Base-by-base conservation (phyloP, 257 asterid genomes). In the Lycium barbarum region DNA sequence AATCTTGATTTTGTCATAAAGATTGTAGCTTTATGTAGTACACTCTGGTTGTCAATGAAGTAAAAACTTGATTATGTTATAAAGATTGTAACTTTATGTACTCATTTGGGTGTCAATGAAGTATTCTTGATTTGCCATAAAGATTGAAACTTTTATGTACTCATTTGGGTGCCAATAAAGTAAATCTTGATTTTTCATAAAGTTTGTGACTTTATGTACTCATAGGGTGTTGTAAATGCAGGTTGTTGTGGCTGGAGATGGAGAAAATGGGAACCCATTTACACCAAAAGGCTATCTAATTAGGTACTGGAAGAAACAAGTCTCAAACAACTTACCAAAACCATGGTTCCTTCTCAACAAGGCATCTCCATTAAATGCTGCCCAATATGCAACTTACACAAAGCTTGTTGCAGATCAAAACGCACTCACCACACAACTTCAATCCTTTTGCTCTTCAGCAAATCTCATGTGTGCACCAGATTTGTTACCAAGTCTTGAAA, bases 301-400 rank as follows among this genome's bases (percentile, higher is more conserved):
- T 38, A 95, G 97, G 9, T 93, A 93, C 89, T 92, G 95, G 97
- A 90, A 81, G 81, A 88, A 88, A 67, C 93, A 89, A 88, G 88
- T 93, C 88, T 87, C 96, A 5, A 91, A 89, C 84, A 91, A 88
- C n/a, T 90, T 89, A 51, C 90, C 93, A 36, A 87, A 86, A 86
- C 94, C 97, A 79, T 85, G 73, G 70, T 91, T 93, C 63, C 70
- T 93, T 83, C 88, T 93, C 6, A 72, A 86, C 84, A 92, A 90
- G 62, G 95, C 97, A 6, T 93, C 97, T 49, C 97, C 95, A 72
- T 86, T 93, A 12, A 89, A 9, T 66, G 91, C 93, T 26, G 89
- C 87, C 11, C 88, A 91, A 20, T 88, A 71, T 79, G 95, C 96
- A n/a, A 85, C 89, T 43, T 93, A 90, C 84, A 72, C 93, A 14